Conservation (phyloP, 129 eudicot species). For the Artemisia argyi region DNA sequence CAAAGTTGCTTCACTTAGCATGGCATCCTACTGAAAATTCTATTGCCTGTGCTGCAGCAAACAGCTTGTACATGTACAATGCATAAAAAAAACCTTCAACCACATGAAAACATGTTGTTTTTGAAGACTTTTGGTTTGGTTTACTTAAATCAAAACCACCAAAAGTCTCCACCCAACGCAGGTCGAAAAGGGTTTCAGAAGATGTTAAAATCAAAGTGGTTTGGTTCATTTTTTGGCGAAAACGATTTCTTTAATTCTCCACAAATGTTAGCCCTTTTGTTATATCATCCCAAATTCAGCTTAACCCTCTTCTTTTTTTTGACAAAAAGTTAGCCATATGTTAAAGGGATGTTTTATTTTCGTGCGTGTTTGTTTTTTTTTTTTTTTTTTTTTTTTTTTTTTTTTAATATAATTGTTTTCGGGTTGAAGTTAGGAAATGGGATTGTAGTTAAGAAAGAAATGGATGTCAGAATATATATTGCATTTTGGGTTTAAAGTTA, state of each 20-base stretch:
- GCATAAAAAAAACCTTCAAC: conserved; percentile 46
- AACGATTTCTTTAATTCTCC: conserved; percentile 11
- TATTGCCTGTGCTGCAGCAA: conserved; percentile 99
- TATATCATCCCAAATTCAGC: conserved; percentile 29
- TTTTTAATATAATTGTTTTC: conserved; percentile 13
- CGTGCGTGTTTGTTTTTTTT: too few relatives aligned
- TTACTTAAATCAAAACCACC: conserved; percentile 22
- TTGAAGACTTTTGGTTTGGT: conserved; percentile 21
- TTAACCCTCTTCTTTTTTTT: conserved; percentile 34
- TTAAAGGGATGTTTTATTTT: conserved; percentile 31
- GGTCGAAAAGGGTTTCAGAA: conserved; percentile 24
- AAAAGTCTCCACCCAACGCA: conserved; percentile 16
- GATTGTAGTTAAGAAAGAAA: conserved; percentile 45
- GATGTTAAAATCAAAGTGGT: conserved; percentile 15
- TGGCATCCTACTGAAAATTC: conserved; percentile 99
- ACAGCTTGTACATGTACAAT: conserved; percentile 99
- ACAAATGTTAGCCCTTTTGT: conserved; percentile 14
- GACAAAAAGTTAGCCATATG: conserved; percentile 28
- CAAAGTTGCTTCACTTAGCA: conserved; percentile 92
- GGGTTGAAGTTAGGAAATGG: conserved; percentile 51
- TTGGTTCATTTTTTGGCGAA: conserved; percentile 8
- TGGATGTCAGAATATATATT: conserved; percentile 26
- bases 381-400: too few relatives aligned
- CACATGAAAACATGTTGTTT: conserved; percentile 1
- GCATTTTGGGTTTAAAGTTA: conserved; percentile 22